Percentiles rank a stretch among this genome's conserved stretches.
Conservation (phyloP, 192 early-diverging fungal genomes). For the Backusella westeae region DNA sequence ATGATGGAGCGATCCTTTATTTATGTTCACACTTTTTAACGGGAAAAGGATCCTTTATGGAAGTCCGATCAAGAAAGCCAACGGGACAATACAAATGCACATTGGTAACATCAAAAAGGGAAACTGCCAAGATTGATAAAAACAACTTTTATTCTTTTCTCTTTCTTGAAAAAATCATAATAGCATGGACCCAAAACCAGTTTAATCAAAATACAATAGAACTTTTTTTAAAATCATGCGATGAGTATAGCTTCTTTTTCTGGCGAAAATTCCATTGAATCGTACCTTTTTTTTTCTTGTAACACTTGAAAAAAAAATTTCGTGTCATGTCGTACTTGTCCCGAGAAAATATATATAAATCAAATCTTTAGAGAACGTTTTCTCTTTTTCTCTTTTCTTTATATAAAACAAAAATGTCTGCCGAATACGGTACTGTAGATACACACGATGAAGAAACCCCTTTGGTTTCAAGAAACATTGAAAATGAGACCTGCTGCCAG, state of each 20-base stretch:
- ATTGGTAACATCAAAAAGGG: background rate
- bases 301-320: background rate
- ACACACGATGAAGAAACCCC: constrained; percentile 31
- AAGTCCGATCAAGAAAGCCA: background rate
- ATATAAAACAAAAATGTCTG: constrained; percentile 16
- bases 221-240: background rate
- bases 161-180: too few relatives aligned
- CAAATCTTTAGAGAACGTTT: background rate
- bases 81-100: background rate
- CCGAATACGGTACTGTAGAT: constrained; percentile 35
- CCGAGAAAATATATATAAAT: background rate
- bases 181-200: too few relatives aligned
- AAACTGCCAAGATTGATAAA: too few relatives aligned
- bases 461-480: constrained; percentile 15
- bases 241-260: background rate
- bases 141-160: too few relatives aligned
- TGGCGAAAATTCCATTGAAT: background rate
- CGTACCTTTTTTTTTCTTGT: background rate
- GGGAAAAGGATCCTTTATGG: background rate
- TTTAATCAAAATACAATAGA: background rate
- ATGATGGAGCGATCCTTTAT: background rate
- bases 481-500: constrained; percentile 13
- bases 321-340: background rate
- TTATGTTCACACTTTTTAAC: background rate
- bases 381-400: background rate